Base-by-base conservation (phyloP, 257 asterid species). In the Petunia secreta region DNA sequence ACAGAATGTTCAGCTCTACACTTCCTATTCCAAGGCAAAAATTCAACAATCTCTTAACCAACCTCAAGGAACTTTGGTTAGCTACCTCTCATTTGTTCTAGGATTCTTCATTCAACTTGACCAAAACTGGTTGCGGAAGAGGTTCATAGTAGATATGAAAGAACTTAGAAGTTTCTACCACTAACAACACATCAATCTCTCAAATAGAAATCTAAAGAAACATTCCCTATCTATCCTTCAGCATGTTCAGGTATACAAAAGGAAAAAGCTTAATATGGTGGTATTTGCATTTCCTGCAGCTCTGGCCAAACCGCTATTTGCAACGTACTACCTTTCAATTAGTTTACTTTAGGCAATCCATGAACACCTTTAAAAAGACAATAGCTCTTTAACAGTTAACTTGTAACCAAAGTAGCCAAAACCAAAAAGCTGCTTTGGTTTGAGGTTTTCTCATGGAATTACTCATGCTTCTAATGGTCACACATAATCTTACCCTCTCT, bases 381-480 rank as follows among this genome's bases (percentile, higher is more conserved):
- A n/a, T n/a, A n/a, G n/a, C n/a, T n/a, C n/a, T n/a, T n/a, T n/a
- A n/a, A n/a, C n/a, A n/a, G n/a, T 69, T 58, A 46, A 69, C 77
- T 69, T 9, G 59, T 46, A 69, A 46, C 46, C 7, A 69, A 69
- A 46, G 14, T 6, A 66, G 46, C 5, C 41, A 16, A 68, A 69
- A 69, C 58, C 58, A 69, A 46, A 63, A 25, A 10, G 59, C 44
- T 25, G 77, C 16, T 46, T 69, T 71, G 60, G 11, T 71, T 36
- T 8, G 75, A 46, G 60, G 43, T 39, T 46, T 48, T 25, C 25
- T 25, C 25, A 25, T 25, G 25, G 60, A 71, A 48, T 48, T 71
- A 48, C 77, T 71, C 60, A 48, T 10, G 11, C 60, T 71, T 71
- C 60, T 71, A 25, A 71, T 38, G 10, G 53, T 41, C 34, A 14